Conservation (phyloP, 2,329 filamentous ascomycete genomes). For the Apiospora marii region DNA sequence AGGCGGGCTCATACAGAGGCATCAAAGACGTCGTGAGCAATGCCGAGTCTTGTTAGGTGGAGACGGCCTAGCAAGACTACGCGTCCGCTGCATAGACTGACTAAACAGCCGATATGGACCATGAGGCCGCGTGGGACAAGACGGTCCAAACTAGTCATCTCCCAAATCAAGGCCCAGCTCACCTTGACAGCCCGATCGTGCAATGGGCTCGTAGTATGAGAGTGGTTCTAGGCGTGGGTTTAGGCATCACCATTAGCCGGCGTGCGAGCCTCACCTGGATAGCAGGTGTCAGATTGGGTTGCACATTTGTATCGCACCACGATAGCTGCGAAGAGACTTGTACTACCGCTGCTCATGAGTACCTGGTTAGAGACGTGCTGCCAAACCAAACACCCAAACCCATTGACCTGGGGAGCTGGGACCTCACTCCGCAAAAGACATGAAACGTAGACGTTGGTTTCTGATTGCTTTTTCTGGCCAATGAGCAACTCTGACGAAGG, state of each 20-base stretch:
- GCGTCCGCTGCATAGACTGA: not conserved
- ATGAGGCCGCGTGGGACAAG: not conserved
- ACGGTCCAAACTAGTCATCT: not conserved
- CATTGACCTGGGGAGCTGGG: not conserved
- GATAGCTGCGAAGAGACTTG: not conserved
- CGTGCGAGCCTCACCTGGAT: not conserved
- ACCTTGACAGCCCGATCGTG: not conserved
- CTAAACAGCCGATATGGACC: not conserved
- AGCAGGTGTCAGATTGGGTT: not conserved
- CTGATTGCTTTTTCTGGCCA: constrained; percentile 1
- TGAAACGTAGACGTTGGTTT: constrained; percentile 13
- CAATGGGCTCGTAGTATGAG: not conserved
- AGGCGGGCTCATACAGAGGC: not conserved
- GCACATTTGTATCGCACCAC: not conserved
- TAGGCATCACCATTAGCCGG: not conserved
- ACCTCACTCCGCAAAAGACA: not conserved
- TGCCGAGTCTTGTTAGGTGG: not conserved
- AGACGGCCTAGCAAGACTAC: not conserved
- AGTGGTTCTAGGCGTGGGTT: not conserved
- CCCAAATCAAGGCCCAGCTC: constrained; percentile 4
- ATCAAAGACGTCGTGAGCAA: not conserved
- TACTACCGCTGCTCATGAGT: not conserved
- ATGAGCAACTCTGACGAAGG: not conserved
- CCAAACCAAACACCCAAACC: too few species aligned
- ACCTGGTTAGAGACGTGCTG: not conserved